Conservation (phyloP, 371 early-diverging fungal genomes). For the Apophysomyces trapeziformis region DNA sequence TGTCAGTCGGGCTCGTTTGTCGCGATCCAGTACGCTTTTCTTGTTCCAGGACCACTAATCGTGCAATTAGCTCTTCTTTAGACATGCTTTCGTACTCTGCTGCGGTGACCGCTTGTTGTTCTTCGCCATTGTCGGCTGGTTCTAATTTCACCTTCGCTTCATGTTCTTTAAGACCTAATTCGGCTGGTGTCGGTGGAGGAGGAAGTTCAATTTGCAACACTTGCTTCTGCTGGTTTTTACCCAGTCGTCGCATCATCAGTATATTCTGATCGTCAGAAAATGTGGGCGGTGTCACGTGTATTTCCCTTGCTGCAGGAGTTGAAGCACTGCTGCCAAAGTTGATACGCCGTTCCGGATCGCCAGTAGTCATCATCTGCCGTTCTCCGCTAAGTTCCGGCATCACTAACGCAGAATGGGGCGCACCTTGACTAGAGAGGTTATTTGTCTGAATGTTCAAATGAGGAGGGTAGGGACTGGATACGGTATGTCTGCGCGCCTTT, state of each 20-base stretch:
- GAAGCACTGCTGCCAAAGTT: conserved; percentile 16
- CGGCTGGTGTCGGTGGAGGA: conserved; percentile 44
- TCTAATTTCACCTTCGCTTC: background rate
- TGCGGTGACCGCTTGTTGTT: background rate
- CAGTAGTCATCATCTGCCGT: background rate
- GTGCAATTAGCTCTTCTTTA: conserved; percentile 32
- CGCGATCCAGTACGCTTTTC: conserved; percentile 22
- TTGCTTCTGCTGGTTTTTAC: conserved; percentile 28
- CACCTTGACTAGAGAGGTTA: background rate
- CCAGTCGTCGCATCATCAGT: conserved; percentile 16
- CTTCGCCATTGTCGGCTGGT: background rate
- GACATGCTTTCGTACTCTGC: conserved; percentile 22
- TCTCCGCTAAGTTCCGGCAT: conserved; percentile 8
- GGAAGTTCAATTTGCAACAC: conserved; percentile 28
- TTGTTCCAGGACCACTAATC: conserved; percentile 30
- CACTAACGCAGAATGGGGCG: conserved; percentile 15
- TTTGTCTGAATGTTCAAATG: conserved; percentile 14
- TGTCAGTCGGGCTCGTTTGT: background rate
- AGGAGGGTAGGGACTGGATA: conserved; percentile 20
- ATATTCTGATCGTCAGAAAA: conserved; percentile 21
- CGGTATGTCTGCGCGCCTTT: conserved; percentile 21
- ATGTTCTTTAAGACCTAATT: conserved; percentile 27
- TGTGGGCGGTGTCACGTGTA: background rate
- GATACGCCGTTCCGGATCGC: background rate
- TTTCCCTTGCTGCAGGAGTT: conserved; percentile 9